Evolutionary conservation across 2,329 filamentous ascomycete genomes (phyloP), one percentile per base, ranked within the genome.

Genomic region (Amphichorda felina): DNA sequence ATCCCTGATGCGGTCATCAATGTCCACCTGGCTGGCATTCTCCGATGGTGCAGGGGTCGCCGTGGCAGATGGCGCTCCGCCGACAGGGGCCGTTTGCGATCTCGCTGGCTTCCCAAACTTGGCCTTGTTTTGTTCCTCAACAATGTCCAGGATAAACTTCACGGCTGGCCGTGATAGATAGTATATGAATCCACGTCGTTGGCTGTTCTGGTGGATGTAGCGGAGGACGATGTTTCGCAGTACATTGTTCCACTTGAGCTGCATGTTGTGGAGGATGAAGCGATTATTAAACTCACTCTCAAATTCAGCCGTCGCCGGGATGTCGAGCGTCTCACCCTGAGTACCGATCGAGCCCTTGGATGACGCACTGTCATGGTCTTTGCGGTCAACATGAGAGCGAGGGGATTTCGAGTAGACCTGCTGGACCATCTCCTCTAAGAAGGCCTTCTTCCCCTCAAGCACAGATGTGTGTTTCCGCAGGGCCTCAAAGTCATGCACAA

Each of bases 211-310:
- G 52, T 98, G 91, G 43, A 91, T 93, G 55, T 98, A 98, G 17
- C 91, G 84, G 28, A 98, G 72, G 34, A 98, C 91, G 49, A 95
- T 95, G 51, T 98, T 96, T 40, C 91, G 78, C 26, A 98, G 62
- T 9, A 88, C 75, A 48, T 98, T 98, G 62, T 94, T 96, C 91
- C 91, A 98, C 57, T 98, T 98, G 38, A 98, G 65, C 50, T 98
- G 91, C 53, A 93, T 75, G 49, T 98, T 98, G 64, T 98, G 91
- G 35, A 98, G 82, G 47, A 96, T 89, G 63, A 98, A 98, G 2
- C 91, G 82, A 51, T 98, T 98, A 54, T 93, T 91, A 66, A 95
- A 98, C 53, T 96, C 88, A 55, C 83, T 94, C 33, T 84, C 79
- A 45, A 89, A 89, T 44, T 95, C 87, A 13, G 82, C 75, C 4